Evolutionary conservation across 2,329 filamentous ascomycete genomes (phyloP).

Genomic region (Hymenoscyphus scutula): DNA sequence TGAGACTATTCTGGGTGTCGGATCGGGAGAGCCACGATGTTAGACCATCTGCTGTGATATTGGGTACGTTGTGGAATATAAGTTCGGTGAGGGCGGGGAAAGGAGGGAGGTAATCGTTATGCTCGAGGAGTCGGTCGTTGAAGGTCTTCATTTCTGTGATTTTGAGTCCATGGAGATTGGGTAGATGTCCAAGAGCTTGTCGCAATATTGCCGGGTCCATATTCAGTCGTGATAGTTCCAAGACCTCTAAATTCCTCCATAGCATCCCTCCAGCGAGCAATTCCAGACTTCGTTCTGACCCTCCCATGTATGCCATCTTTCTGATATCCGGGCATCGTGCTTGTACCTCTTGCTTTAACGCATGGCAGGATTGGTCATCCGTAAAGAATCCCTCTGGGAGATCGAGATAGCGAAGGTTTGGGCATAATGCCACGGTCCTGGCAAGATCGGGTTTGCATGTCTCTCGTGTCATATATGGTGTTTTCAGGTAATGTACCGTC

Average conservation of each 20-base stretch:
- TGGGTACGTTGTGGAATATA: slow-evolving; percentile 67
- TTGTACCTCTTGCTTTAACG: slow-evolving; percentile 80
- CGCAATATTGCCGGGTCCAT: slow-evolving; percentile 71
- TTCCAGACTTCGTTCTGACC: slow-evolving; percentile 75
- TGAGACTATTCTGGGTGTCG: slow-evolving; percentile 59
- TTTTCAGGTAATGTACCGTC: slow-evolving; percentile 76
- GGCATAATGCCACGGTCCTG: slow-evolving; percentile 78
- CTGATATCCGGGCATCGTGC: slow-evolving; percentile 78
- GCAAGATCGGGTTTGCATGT: slow-evolving; percentile 81
- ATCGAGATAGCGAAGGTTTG: slow-evolving; percentile 85
- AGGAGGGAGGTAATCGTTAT: slow-evolving; percentile 62
- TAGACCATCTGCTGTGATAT: slow-evolving; percentile 70
- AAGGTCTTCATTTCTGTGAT: slow-evolving; percentile 68
- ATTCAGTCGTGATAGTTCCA: slow-evolving; percentile 67
- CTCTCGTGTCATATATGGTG: slow-evolving; percentile 90
- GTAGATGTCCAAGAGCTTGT: slow-evolving; percentile 66
- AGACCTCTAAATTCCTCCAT: slow-evolving; percentile 69
- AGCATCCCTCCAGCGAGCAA: slow-evolving; percentile 61
- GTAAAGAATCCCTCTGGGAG: slow-evolving; percentile 83
- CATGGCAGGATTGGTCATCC: slow-evolving; percentile 72
- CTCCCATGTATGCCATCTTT: slow-evolving; percentile 82
- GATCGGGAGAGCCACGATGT: slow-evolving; percentile 62
- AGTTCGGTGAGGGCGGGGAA: slow-evolving; percentile 75
- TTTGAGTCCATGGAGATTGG: slow-evolving; percentile 69
- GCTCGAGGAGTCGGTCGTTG: slow-evolving; percentile 72